Percentiles rank a stretch among this genome's conserved stretches.
Evolutionary conservation across 257 asterid species (phyloP).

Genomic region (Avicennia marina): DNA sequence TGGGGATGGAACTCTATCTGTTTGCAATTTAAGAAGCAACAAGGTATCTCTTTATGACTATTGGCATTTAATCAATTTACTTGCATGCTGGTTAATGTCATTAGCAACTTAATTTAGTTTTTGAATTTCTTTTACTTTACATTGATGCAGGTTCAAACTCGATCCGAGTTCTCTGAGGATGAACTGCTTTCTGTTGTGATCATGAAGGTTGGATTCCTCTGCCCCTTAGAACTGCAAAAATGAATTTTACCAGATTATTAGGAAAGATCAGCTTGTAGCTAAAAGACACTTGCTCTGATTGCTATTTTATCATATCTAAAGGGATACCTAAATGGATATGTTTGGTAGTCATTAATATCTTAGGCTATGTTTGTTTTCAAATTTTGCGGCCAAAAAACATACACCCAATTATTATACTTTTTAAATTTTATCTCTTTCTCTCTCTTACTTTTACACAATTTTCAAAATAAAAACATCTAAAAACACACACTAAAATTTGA

Average conservation of each 20-base stretch:
- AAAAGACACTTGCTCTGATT: too few species aligned
- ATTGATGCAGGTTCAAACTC: slow-evolving; percentile 81
- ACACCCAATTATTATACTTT: too few species aligned
- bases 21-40: slow-evolving; percentile 87
- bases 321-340: too few species aligned
- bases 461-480: too few species aligned
- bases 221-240: neutral
- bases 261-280: too few species aligned
- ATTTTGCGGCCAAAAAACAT: too few species aligned
- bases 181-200: slow-evolving; percentile 89
- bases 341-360: too few species aligned
- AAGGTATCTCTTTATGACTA: slow-evolving; percentile 46
- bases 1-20: slow-evolving; percentile 93
- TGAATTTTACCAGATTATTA: slow-evolving; percentile 7
- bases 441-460: too few species aligned
- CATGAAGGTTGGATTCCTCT: slow-evolving; percentile 64
- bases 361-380: too few species aligned
- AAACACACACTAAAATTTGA: too few species aligned
- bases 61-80: slow-evolving; percentile 1
- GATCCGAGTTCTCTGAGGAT: slow-evolving; percentile 91
- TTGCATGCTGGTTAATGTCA: neutral
- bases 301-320: too few species aligned
- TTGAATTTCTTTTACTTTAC: slow-evolving; percentile 7
- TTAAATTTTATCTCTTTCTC: too few species aligned
- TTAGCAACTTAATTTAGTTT: slow-evolving; percentile 2